phyloP scores from a whole-genome alignment of 495 filamentous ascomycete genomes.

The Daldinia grandis region DNA sequence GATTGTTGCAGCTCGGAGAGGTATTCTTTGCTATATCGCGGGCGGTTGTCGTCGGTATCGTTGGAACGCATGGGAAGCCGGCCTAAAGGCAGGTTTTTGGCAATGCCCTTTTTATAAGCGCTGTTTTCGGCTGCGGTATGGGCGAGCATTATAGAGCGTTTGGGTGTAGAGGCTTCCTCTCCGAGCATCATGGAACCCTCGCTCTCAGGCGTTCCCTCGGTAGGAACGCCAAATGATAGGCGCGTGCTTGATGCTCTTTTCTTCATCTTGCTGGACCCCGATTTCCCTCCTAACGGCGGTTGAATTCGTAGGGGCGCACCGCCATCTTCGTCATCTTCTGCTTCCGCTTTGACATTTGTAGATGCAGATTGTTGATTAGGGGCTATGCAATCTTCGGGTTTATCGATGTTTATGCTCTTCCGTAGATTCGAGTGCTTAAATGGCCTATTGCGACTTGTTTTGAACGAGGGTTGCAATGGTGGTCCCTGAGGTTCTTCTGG shows the following conservation, averaged over 20 bases:
- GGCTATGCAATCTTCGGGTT: slow-evolving; percentile 47
- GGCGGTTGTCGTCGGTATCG: slow-evolving; percentile 71
- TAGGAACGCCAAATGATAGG: slow-evolving; percentile 78
- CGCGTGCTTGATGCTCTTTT: slow-evolving; percentile 71
- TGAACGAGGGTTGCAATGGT: slow-evolving; percentile 50
- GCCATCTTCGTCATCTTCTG: slow-evolving; percentile 52
- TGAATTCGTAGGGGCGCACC: slow-evolving; percentile 49
- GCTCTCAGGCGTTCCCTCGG: slow-evolving; percentile 63
- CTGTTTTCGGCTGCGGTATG: slow-evolving; percentile 76
- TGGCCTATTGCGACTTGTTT: slow-evolving; percentile 53
- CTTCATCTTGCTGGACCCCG: slow-evolving; percentile 59
- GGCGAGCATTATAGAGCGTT: slow-evolving; percentile 70
- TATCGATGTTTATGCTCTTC: slow-evolving; percentile 58
- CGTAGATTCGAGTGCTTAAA: slow-evolving; percentile 61
- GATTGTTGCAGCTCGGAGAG: slow-evolving; percentile 83
- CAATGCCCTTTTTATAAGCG: slow-evolving; percentile 60
- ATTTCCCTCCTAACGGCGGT: slow-evolving; percentile 48
- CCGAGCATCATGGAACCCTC: slow-evolving; percentile 53
- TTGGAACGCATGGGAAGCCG: slow-evolving; percentile 65
- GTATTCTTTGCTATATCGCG: slow-evolving; percentile 86
- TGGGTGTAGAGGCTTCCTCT: slow-evolving; percentile 69
- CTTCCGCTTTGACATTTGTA: slow-evolving; percentile 43
- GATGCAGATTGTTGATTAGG: slow-evolving; percentile 2
- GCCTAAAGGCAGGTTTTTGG: slow-evolving; percentile 54
- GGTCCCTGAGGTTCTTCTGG: slow-evolving; percentile 47